phyloP scores from a whole-genome alignment of 2,329 filamentous ascomycete species.

The Chrysoporthe cubensis region DNA sequence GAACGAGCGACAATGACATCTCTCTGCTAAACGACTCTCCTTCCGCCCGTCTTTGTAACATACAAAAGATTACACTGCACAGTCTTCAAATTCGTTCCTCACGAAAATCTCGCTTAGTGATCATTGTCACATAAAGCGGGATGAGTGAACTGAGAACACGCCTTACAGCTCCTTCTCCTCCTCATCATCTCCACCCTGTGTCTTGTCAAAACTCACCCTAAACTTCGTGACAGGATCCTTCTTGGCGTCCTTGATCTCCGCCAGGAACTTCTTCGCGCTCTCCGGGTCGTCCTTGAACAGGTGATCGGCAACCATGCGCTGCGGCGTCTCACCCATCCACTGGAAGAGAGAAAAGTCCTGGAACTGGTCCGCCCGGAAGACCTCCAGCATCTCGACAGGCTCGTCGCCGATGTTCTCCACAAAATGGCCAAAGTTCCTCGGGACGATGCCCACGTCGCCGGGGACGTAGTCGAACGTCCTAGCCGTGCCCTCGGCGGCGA shows the following conservation, averaged over 20 bases:
- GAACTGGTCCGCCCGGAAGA: slow-evolving; percentile 74
- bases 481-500: slow-evolving; percentile 69
- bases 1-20: no score
- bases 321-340: slow-evolving; percentile 75
- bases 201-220: slow-evolving; percentile 29
- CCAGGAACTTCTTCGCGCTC: slow-evolving; percentile 64
- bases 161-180: slow-evolving; percentile 23
- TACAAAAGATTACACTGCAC: no score
- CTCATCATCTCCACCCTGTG: slow-evolving; percentile 12
- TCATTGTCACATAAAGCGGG: neutral
- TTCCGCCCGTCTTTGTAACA: no score
- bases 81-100: no score
- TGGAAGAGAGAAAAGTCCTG: slow-evolving; percentile 75
- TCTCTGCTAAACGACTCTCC: no score
- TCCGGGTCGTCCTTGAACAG: slow-evolving; percentile 66
- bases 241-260: slow-evolving; percentile 63
- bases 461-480: slow-evolving; percentile 77
- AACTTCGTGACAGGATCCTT: slow-evolving; percentile 57
- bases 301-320: slow-evolving; percentile 67
- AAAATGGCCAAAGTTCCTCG: slow-evolving; percentile 78
- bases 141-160: neutral
- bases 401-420: slow-evolving; percentile 82
- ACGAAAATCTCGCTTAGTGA: no score
- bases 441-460: slow-evolving; percentile 78
- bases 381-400: slow-evolving; percentile 74